These are phyloP conservation scores for Cronartium quercuum DNA, from an alignment of 1,284 basidiomycete species.

Conservation along the genomic window DNA sequence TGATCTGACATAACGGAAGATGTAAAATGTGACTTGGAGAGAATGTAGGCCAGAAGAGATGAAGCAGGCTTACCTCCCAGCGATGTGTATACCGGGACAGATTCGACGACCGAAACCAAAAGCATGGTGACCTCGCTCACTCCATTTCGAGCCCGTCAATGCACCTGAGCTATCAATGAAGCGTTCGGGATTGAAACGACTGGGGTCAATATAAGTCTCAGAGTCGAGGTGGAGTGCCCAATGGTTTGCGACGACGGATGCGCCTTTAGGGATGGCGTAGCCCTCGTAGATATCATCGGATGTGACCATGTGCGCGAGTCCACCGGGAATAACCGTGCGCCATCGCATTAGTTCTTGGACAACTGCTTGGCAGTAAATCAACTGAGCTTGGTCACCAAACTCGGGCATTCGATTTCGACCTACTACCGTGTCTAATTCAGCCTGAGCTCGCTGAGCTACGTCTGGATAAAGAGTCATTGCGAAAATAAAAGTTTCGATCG, in stretches of 20 bases:
- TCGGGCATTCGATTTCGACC: slow-evolving; percentile 57
- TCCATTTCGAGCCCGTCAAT: slow-evolving; percentile 42
- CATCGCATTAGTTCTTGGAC: slow-evolving; percentile 62
- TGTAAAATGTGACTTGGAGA: not conserved
- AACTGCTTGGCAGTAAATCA: slow-evolving; percentile 61
- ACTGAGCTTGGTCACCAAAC: slow-evolving; percentile 57
- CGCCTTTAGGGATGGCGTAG: slow-evolving; percentile 50
- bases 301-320: slow-evolving; percentile 26
- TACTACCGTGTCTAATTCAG: slow-evolving; percentile 49
- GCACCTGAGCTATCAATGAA: slow-evolving; percentile 41
- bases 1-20: slow-evolving; percentile 8
- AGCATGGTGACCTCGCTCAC: slow-evolving; percentile 44
- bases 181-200: slow-evolving; percentile 42
- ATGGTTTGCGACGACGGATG: slow-evolving; percentile 48
- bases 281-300: slow-evolving; percentile 46
- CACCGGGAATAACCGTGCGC: slow-evolving; percentile 54
- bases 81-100: slow-evolving; percentile 50
- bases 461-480: slow-evolving; percentile 45
- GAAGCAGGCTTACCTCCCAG: slow-evolving; percentile 43
- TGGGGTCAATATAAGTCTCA: slow-evolving; percentile 41
- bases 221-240: slow-evolving; percentile 41
- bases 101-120: slow-evolving; percentile 46
- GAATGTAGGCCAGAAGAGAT: not conserved
- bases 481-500: slow-evolving; percentile 44
- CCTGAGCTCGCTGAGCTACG: slow-evolving; percentile 47